phyloP scores from a whole-genome alignment of 495 filamentous ascomycete species.

The Clohesyomyces aquaticus region DNA sequence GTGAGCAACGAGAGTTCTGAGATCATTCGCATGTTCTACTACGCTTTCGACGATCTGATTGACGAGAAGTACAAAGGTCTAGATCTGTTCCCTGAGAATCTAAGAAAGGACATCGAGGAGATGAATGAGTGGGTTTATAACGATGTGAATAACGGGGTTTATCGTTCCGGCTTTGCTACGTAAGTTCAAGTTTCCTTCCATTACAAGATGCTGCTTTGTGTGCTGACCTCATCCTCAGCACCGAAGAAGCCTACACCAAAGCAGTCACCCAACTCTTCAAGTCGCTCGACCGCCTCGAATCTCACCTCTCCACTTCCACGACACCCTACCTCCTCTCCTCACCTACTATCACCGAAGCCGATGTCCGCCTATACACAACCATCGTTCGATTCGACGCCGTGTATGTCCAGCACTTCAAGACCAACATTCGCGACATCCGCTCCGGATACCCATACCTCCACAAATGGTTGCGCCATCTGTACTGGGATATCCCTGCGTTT shows the following conservation, averaged over 20 bases:
- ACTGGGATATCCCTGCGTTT: slow-evolving; percentile 70
- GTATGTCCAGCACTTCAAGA: slow-evolving; percentile 95
- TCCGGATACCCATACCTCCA: slow-evolving; percentile 73
- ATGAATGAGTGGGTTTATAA: slow-evolving; percentile 83
- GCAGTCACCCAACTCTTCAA: slow-evolving; percentile 69
- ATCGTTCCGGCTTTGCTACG: slow-evolving; percentile 74
- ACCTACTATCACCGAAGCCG: slow-evolving; percentile 71
- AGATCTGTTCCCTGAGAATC: slow-evolving; percentile 64
- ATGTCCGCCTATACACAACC: slow-evolving; percentile 81
- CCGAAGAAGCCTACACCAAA: slow-evolving; percentile 76
- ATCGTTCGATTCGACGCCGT: slow-evolving; percentile 84
- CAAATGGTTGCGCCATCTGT: slow-evolving; percentile 67
- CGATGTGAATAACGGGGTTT: slow-evolving; percentile 86
- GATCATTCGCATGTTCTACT: slow-evolving; percentile 78
- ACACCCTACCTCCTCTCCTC: slow-evolving; percentile 72
- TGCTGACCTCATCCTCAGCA: slow-evolving; percentile 41
- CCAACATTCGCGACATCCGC: slow-evolving; percentile 81
- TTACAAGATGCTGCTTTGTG: background rate
- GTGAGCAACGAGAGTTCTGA: slow-evolving; percentile 87
- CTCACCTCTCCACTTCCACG: slow-evolving; percentile 59
- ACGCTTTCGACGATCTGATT: slow-evolving; percentile 73
- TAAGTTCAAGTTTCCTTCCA: no score
- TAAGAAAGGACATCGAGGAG: slow-evolving; percentile 68
- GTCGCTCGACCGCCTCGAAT: slow-evolving; percentile 72
- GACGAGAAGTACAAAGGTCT: slow-evolving; percentile 61